phyloP scores from a whole-genome alignment of 108 stramenopile species.

The Mayamaea pseudoterrestris region DNA sequence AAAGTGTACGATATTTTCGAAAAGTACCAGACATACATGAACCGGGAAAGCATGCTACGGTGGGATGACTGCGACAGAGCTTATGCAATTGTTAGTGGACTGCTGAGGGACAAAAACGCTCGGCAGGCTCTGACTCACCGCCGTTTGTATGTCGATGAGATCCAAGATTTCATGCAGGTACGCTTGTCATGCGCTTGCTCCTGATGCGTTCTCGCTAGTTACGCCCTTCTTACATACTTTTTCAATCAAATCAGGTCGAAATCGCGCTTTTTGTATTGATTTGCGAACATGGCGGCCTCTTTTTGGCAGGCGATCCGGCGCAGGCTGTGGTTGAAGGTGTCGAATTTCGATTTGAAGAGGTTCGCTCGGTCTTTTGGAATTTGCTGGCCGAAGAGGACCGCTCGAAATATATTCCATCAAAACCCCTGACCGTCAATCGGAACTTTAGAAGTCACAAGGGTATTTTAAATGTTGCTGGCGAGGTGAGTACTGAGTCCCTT shows the following conservation, averaged over 20 bases:
- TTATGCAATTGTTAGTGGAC: slow-evolving; percentile 3
- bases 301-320: slow-evolving; percentile 49
- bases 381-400: slow-evolving; percentile 13
- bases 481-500: too few species aligned
- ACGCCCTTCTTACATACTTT: too few species aligned
- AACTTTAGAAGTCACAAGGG: slow-evolving; percentile 51
- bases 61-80: slow-evolving; percentile 51
- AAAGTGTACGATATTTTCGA: slow-evolving; percentile 23
- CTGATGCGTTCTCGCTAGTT: too few species aligned
- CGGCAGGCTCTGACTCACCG: slow-evolving; percentile 1
- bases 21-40: slow-evolving; percentile 20
- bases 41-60: slow-evolving; percentile 12
- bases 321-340: slow-evolving; percentile 46
- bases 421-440: slow-evolving; percentile 28
- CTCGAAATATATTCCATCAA: slow-evolving; percentile 21
- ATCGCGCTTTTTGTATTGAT: slow-evolving; percentile 35
- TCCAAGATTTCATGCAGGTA: slow-evolving; percentile 48
- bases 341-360: slow-evolving; percentile 51
- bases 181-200: too few species aligned
- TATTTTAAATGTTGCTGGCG: slow-evolving; percentile 29
- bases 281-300: slow-evolving; percentile 25
- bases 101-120: neutral
- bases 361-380: slow-evolving; percentile 29
- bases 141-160: slow-evolving; percentile 32
- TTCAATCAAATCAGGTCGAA: too few species aligned